A percentile compares a stretch with the other conserved stretches of the same genome.
Conservation (phyloP, 768 basidiomycete genomes). For the Collybia nuda region DNA sequence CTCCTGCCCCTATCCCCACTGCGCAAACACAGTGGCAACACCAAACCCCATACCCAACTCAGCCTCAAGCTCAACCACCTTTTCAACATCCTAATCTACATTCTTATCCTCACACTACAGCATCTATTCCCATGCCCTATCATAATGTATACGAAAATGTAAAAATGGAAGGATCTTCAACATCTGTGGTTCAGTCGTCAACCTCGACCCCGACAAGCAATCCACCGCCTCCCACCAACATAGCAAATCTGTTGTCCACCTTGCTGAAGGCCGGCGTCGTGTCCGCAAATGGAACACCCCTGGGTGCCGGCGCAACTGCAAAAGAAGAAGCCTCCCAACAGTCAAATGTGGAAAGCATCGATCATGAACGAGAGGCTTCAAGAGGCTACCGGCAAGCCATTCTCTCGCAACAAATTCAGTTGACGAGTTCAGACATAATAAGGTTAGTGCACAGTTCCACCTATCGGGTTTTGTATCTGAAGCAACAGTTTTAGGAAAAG, state of each 20-base stretch:
- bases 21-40: conserved; percentile 19
- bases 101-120: conserved; percentile 8
- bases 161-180: conserved; percentile 16
- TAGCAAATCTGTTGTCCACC: conserved; percentile 62
- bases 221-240: conserved; percentile 36
- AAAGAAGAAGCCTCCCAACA: conserved; percentile 34
- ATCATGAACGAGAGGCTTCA: conserved; percentile 45
- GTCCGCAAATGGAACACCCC: conserved; percentile 50
- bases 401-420: conserved; percentile 56
- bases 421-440: conserved; percentile 68
- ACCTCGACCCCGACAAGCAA: conserved; percentile 29
- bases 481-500: conserved; percentile 43
- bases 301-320: conserved; percentile 43
- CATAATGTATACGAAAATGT: conserved; percentile 13
- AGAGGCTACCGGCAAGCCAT: conserved; percentile 62
- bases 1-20: conserved; percentile 20
- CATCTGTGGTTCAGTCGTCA: conserved; percentile 14
- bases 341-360: conserved; percentile 23
- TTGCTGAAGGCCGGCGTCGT: conserved; percentile 82
- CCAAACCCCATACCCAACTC: conserved; percentile 12
- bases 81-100: conserved; percentile 13
- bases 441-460: conserved; percentile 45
- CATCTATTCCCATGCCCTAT: background rate
- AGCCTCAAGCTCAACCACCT: conserved; percentile 15
- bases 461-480: conserved; percentile 2